Percentiles rank a stretch among this genome's conserved stretches.
These are phyloP conservation scores for Tylopilus felleus DNA, from an alignment of 768 basidiomycete genomes.

Conservation along the genomic window DNA sequence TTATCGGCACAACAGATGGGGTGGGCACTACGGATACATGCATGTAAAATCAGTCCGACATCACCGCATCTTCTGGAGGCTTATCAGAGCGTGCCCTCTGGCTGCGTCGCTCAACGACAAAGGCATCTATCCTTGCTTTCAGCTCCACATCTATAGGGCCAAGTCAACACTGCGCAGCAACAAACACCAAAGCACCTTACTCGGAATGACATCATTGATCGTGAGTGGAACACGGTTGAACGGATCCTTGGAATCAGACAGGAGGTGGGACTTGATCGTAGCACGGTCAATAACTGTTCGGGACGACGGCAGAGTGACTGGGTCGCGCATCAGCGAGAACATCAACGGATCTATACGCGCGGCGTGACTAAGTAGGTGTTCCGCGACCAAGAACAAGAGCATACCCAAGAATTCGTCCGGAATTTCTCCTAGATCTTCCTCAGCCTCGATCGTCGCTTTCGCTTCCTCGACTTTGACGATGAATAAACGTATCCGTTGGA, in stretches of 20 bases:
- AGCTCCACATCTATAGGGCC: conserved; percentile 55
- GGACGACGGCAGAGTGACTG: conserved; percentile 86
- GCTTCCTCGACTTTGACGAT: conserved; percentile 81
- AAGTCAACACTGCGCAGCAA: conserved; percentile 5
- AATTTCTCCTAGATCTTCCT: conserved; percentile 88
- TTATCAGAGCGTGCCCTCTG: conserved; percentile 29
- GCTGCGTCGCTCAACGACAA: conserved; percentile 54
- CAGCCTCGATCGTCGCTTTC: conserved; percentile 75
- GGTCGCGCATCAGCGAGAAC: conserved; percentile 92
- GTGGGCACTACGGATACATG: conserved; percentile 7
- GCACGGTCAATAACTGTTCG: conserved; percentile 74
- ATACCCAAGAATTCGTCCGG: conserved; percentile 94
- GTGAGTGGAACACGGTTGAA: conserved; percentile 87
- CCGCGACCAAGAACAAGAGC: conserved; percentile 21
- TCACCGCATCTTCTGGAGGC: conserved; percentile 23
- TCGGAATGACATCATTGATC: conserved; percentile 74
- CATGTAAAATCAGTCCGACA: conserved; percentile 15
- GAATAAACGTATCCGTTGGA: conserved; percentile 66
- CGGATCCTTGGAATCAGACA: conserved; percentile 90
- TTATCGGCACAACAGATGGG: not conserved
- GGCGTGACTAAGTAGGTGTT: not conserved
- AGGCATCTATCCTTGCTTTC: conserved; percentile 71
- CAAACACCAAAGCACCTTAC: conserved; percentile 42
- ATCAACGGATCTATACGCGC: conserved; percentile 74
- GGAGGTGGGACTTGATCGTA: conserved; percentile 91